A percentile compares a stretch with the other conserved stretches of the same genome.
Conservation (phyloP, 2,329 filamentous ascomycete species). For the Podosphaera leucotricha region DNA sequence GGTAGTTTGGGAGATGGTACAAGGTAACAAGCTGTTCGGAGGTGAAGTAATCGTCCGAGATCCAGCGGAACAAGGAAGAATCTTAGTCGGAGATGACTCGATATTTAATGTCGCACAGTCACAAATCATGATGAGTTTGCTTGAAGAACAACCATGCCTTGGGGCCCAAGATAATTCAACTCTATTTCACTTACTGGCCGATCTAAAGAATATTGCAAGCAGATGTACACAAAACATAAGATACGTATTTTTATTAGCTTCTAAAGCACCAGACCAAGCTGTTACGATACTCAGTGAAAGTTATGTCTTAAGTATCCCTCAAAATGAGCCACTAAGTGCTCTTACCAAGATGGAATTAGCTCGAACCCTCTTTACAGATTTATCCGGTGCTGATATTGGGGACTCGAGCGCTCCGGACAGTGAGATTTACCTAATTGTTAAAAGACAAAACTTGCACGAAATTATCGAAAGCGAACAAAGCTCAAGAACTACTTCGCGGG, state of each 20-base stretch:
- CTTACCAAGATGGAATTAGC: conserved; percentile 42
- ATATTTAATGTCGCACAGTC: conserved; percentile 75
- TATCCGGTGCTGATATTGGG: conserved; percentile 33
- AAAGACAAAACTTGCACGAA: conserved; percentile 25
- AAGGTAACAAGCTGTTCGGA: conserved; percentile 79
- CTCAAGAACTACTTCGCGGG: conserved; percentile 12
- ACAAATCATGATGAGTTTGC: conserved; percentile 86
- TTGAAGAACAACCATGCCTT: conserved; percentile 56
- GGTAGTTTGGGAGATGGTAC: conserved; percentile 87
- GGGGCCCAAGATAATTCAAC: conserved; percentile 43
- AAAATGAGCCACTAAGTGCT: conserved; percentile 45
- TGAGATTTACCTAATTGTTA: conserved; percentile 65
- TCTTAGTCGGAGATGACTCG: conserved; percentile 80
- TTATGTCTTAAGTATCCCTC: conserved; percentile 54
- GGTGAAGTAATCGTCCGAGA: conserved; percentile 90
- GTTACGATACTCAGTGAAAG: conserved; percentile 56
- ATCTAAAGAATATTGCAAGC: conserved; percentile 62
- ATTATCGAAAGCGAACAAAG: conserved; percentile 10
- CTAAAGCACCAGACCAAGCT: conserved; percentile 38
- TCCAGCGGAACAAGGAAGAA: conserved; percentile 56
- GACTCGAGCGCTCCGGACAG: conserved; percentile 37
- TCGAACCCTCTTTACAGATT: conserved; percentile 69
- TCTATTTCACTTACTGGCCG: conserved; percentile 61
- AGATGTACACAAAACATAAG: conserved; percentile 52
- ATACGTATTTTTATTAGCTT: conserved; percentile 55